Evolutionary conservation across 2,329 filamentous ascomycete species (phyloP).

Genomic region (Mycosphaerella sp.): DNA sequence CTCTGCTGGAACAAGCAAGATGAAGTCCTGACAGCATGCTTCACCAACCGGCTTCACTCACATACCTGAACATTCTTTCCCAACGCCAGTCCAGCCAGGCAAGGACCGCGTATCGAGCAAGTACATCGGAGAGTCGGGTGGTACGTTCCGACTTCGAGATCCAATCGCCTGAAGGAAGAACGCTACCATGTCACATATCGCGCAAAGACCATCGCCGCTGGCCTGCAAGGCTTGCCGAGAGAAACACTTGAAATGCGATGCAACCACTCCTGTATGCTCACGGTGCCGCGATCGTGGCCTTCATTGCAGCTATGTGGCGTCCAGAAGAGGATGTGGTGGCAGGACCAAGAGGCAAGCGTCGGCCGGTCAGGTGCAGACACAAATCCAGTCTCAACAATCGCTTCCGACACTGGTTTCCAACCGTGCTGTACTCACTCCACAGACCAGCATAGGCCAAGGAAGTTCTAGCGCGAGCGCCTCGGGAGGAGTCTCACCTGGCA

Average conservation of each 20-base stretch:
- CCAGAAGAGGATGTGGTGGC: constrained; percentile 68
- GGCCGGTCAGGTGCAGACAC: background rate
- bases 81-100: background rate
- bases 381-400: background rate
- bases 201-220: background rate
- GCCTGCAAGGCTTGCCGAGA: constrained; percentile 38
- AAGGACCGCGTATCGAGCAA: background rate
- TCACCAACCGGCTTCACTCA: background rate
- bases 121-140: background rate
- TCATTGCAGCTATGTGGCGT: constrained; percentile 66
- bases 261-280: constrained; percentile 57
- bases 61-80: background rate
- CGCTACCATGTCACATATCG: background rate
- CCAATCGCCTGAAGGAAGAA: background rate
- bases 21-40: background rate
- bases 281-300: constrained; percentile 37
- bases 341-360: constrained; percentile 20
- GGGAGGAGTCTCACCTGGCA: background rate
- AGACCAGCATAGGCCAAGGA: background rate
- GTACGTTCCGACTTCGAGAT: background rate
- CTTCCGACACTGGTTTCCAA: background rate
- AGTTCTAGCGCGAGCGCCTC: background rate
- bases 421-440: background rate
- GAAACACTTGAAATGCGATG: constrained; percentile 72
- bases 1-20: background rate